Percentiles rank a stretch among this genome's conserved stretches.
These are phyloP conservation scores for Ampelocalamus luodianensis DNA, from an alignment of 176 grass and related monocot genomes.

Conservation along the genomic window DNA sequence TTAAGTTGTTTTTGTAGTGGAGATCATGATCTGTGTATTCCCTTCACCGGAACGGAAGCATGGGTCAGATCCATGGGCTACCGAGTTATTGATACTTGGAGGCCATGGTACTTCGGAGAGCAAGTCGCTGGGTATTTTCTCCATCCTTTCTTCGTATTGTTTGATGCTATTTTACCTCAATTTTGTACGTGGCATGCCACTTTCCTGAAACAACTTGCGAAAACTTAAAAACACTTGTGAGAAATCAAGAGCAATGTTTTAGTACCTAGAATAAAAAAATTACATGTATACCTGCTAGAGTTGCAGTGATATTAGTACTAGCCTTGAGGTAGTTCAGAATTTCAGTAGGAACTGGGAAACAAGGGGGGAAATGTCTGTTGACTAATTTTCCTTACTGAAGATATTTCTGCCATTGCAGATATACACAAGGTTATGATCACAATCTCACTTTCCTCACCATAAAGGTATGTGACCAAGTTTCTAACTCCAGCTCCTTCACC, in stretches of 20 bases:
- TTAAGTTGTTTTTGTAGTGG: slow-evolving; percentile 45
- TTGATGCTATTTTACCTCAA: not conserved
- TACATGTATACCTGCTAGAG: not conserved
- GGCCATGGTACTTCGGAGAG: slow-evolving; percentile 66
- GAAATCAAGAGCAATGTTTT: not conserved
- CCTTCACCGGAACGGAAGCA: slow-evolving; percentile 75
- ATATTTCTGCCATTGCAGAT: slow-evolving; percentile 52
- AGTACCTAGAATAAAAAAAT: not conserved
- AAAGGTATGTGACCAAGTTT: slow-evolving; percentile 58
- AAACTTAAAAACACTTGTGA: not conserved
- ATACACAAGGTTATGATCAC: slow-evolving; percentile 72
- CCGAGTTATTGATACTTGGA: slow-evolving; percentile 66
- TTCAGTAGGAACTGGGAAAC: not conserved
- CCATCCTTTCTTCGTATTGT: not conserved
- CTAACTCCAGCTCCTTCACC: not conserved
- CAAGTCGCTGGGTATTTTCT: slow-evolving; percentile 75
- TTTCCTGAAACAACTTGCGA: not conserved
- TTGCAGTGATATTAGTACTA: not conserved
- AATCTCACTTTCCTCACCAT: slow-evolving; percentile 89
- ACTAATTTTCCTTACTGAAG: not conserved
- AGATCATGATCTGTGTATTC: slow-evolving; percentile 85
- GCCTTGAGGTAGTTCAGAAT: not conserved
- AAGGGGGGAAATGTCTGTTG: not conserved
- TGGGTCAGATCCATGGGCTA: slow-evolving; percentile 80
- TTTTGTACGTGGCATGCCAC: not conserved